phyloP scores from a whole-genome alignment of 2,329 filamentous ascomycete genomes.

The Zarea fungicola region DNA sequence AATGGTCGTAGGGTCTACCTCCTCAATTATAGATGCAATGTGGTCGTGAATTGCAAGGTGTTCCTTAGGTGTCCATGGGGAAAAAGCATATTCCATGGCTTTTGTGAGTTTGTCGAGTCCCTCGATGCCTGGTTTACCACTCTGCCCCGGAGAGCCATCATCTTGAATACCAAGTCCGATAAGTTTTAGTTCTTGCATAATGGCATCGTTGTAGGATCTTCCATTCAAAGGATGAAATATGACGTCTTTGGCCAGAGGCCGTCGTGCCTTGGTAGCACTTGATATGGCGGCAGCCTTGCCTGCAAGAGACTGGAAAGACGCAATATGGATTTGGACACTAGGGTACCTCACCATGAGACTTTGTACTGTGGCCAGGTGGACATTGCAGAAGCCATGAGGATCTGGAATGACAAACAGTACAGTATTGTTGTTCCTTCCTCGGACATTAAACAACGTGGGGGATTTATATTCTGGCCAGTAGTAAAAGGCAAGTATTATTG shows the following conservation, averaged over 20 bases:
- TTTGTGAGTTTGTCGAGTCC: conserved; percentile 14
- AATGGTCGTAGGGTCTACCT: conserved; percentile 27
- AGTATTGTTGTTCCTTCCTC: conserved; percentile 23
- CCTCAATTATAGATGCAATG: conserved; percentile 22
- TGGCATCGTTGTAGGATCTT: conserved; percentile 13
- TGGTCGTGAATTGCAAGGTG: conserved; percentile 24
- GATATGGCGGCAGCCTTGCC: conserved; percentile 14
- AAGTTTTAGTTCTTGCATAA: no score
- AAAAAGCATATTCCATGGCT: conserved; percentile 19
- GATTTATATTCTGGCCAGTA: no score
- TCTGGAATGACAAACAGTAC: conserved; percentile 29
- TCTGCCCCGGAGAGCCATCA: conserved; percentile 11
- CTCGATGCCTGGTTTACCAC: conserved; percentile 18
- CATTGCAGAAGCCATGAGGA: conserved; percentile 31
- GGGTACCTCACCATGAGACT: conserved; percentile 29
- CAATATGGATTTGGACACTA: conserved; percentile 29
- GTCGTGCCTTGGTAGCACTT: conserved; percentile 15
- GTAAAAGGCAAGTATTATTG: no score
- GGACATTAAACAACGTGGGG: no score
- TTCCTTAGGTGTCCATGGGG: conserved; percentile 27
- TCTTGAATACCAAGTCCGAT: conserved; percentile 6
- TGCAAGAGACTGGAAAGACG: conserved; percentile 23
- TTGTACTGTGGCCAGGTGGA: conserved; percentile 30
- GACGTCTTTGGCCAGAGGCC: conserved; percentile 16
- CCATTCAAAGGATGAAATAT: conserved; percentile 22